Conservation (phyloP, 192 early-diverging fungal species). For the Spizellomyces punctatus region DNA sequence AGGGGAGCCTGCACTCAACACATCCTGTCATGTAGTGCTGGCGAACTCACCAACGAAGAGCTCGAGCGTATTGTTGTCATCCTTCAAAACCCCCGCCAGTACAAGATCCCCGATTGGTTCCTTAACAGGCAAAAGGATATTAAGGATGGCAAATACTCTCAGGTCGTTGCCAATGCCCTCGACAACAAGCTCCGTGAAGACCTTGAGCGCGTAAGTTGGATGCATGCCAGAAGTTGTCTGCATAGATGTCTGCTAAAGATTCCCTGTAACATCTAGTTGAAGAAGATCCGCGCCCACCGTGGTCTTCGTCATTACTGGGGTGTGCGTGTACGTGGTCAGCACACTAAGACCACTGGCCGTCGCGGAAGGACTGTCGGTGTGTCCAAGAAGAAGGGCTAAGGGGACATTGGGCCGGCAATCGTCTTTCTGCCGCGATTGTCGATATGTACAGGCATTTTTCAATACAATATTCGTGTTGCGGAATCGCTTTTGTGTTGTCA, state of each 20-base stretch:
- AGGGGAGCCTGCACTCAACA: slow-evolving; percentile 2
- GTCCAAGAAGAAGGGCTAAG: slow-evolving; percentile 89
- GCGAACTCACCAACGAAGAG: slow-evolving; percentile 97
- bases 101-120: slow-evolving; percentile 99
- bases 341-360: slow-evolving; percentile 99
- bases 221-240: neutral
- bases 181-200: slow-evolving; percentile 99
- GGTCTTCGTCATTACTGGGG: slow-evolving; percentile 99
- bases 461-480: no score
- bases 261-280: slow-evolving; percentile 54
- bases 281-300: slow-evolving; percentile 99
- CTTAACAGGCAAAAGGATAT: slow-evolving; percentile 99
- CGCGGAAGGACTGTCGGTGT: slow-evolving; percentile 96
- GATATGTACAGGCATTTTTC: no score
- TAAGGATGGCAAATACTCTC: slow-evolving; percentile 91
- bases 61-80: slow-evolving; percentile 97
- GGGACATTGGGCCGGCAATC: neutral
- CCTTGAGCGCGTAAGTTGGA: slow-evolving; percentile 75
- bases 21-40: slow-evolving; percentile 69
- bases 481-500: no score
- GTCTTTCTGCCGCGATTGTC: neutral
- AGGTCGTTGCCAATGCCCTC: slow-evolving; percentile 90
- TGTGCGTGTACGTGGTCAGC: slow-evolving; percentile 98
- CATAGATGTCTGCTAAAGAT: neutral
- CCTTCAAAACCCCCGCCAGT: slow-evolving; percentile 98